phyloP scores from a whole-genome alignment of 257 asterid genomes.

The Scutellaria baicalensis region DNA sequence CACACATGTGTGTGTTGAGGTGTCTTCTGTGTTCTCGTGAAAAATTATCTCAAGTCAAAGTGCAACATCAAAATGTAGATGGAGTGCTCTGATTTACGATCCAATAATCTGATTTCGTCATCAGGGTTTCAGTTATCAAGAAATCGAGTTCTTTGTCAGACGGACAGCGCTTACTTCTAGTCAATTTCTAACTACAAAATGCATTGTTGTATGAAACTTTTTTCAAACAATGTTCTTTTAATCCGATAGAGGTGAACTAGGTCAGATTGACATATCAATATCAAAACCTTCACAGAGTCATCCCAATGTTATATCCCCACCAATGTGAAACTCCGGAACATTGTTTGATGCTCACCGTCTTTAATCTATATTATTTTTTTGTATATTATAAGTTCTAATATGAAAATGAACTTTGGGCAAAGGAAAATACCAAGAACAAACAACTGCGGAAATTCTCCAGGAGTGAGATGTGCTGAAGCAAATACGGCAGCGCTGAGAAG shows the following conservation, averaged over 20 bases:
- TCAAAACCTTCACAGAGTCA: background rate
- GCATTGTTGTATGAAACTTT: background rate
- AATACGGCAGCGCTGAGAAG: conserved; percentile 80
- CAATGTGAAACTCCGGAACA: background rate
- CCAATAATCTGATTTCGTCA: background rate
- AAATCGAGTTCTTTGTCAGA: background rate
- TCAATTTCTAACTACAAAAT: background rate
- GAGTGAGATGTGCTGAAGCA: conserved; percentile 90
- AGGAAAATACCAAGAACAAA: conserved; percentile 72
- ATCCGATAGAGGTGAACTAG: background rate
- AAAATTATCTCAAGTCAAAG: background rate
- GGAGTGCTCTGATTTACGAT: background rate
- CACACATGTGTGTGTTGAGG: no score
- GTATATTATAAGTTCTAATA: background rate
- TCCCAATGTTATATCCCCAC: background rate
- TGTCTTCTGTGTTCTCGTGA: background rate
- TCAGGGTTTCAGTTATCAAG: background rate
- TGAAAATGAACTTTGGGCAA: background rate
- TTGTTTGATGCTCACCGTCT: background rate
- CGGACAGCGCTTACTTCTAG: background rate
- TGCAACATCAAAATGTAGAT: background rate
- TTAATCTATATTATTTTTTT: background rate
- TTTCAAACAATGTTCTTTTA: background rate
- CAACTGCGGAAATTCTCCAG: conserved; percentile 89
- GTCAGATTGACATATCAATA: background rate